phyloP scores from a whole-genome alignment of 148 eudicot species.

The Rhododendron ovatum region DNA sequence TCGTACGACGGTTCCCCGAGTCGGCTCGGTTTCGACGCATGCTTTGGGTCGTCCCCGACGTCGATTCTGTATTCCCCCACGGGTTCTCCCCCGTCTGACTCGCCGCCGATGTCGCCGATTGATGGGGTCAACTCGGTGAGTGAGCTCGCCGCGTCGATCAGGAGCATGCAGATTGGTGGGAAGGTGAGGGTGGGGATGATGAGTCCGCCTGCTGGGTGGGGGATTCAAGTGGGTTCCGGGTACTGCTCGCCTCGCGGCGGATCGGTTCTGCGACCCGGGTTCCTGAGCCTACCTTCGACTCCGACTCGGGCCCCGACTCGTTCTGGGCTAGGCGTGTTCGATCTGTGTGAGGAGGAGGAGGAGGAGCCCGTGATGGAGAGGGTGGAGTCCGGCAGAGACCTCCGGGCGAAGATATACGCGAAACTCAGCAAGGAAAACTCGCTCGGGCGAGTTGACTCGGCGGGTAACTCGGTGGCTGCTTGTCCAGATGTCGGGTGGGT shows the following conservation, averaged over 20 bases:
- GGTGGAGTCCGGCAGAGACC: constrained; percentile 57
- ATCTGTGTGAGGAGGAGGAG: constrained; percentile 28
- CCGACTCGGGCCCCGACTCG: constrained; percentile 41
- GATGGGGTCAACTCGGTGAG: constrained; percentile 25
- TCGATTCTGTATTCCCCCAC: constrained; percentile 28
- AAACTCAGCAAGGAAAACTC: constrained; percentile 68
- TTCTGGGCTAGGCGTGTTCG: constrained; percentile 32
- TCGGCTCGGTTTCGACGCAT: constrained; percentile 24
- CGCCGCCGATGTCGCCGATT: constrained; percentile 53
- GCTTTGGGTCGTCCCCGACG: constrained; percentile 22
- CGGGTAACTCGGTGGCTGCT: constrained; percentile 14
- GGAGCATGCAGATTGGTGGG: constrained; percentile 44
- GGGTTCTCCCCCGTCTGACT: constrained; percentile 27
- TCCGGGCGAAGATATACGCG: constrained; percentile 56
- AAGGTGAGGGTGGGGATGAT: constrained; percentile 19
- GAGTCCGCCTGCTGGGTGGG: constrained; percentile 36
- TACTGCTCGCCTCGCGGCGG: constrained; percentile 35
- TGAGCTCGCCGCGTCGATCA: constrained; percentile 41
- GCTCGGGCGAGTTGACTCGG: constrained; percentile 39
- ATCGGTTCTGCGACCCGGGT: constrained; percentile 22
- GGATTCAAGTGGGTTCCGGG: constrained; percentile 25
- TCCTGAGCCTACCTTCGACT: constrained; percentile 37
- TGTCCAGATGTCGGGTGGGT: constrained; percentile 62
- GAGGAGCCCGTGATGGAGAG: constrained; percentile 57
- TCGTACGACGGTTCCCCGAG: constrained; percentile 22